phyloP scores from a whole-genome alignment of 108 stramenopile species.

The Epipyxis sp. region DNA sequence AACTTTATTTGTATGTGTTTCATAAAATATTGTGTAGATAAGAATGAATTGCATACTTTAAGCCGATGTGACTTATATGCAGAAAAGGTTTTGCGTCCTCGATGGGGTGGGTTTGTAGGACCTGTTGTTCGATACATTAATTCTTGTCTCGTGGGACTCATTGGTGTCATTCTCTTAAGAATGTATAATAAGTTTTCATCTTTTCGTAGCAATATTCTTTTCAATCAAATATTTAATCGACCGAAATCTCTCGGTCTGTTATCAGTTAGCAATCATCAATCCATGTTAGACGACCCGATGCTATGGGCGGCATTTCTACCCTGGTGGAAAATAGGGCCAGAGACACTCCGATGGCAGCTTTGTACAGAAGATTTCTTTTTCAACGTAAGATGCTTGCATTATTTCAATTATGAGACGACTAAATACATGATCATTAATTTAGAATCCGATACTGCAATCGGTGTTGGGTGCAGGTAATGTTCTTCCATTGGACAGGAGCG shows the following conservation, averaged over 20 bases:
- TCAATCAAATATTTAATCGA: constrained; percentile 41
- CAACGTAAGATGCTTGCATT: constrained; percentile 10
- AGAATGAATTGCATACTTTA: too few relatives aligned
- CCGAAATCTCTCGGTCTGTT: constrained; percentile 38
- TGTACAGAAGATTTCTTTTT: constrained; percentile 51
- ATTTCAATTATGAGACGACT: too few relatives aligned
- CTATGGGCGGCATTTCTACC: constrained; percentile 51
- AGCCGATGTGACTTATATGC: too few relatives aligned
- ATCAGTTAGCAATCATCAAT: constrained; percentile 49
- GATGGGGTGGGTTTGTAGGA: too few relatives aligned
- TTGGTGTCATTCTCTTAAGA: too few relatives aligned
- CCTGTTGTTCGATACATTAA: too few relatives aligned
- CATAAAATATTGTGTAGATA: too few relatives aligned
- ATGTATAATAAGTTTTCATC: too few relatives aligned
- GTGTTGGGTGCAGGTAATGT: constrained; percentile 1
- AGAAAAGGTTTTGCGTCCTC: too few relatives aligned
- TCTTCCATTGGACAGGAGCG: background rate
- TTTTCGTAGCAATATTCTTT: too few relatives aligned
- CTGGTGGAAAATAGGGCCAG: constrained; percentile 41
- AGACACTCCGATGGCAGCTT: constrained; percentile 44
- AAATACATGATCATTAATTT: background rate
- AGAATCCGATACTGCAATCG: background rate
- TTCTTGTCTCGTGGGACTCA: too few relatives aligned
- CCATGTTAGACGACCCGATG: constrained; percentile 47
- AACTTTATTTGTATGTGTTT: too few relatives aligned